Evolutionary conservation across 2,329 filamentous ascomycete genomes (phyloP).

Genomic region (Thielaviopsis punctulata): DNA sequence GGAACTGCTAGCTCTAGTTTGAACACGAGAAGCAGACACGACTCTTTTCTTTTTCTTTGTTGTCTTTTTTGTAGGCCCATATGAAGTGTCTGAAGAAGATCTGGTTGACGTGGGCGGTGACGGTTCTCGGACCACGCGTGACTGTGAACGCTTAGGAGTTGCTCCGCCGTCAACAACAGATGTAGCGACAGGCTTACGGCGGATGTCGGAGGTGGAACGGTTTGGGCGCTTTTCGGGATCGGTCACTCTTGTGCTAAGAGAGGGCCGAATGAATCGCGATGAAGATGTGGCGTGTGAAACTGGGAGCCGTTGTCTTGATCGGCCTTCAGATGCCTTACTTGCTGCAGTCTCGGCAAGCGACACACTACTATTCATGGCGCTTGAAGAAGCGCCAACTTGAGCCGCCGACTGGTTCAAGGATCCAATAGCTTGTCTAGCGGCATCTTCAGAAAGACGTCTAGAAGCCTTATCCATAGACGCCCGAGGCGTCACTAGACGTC

Average conservation of each 20-base stretch:
- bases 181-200: constrained; percentile 8
- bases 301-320: constrained; percentile 1
- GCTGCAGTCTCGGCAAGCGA: constrained; percentile 4
- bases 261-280: constrained; percentile 7
- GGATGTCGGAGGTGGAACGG: constrained; percentile 2
- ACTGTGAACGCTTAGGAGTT: background rate
- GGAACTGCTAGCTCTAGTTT: background rate
- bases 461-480: constrained; percentile 7
- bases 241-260: background rate
- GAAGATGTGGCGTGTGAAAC: constrained; percentile 9
- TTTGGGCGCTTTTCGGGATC: constrained; percentile 5
- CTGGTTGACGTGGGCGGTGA: constrained; percentile 5
- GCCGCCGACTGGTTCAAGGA: constrained; percentile 27
- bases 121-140: background rate
- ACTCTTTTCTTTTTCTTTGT: background rate
- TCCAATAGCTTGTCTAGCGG: constrained; percentile 24
- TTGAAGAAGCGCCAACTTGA: constrained; percentile 39
- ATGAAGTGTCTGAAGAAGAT: constrained; percentile 9
- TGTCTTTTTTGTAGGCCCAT: background rate
- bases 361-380: constrained; percentile 25
- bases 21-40: background rate
- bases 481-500: constrained; percentile 26
- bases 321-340: constrained; percentile 2
- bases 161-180: background rate
- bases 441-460: constrained; percentile 16